Evolutionary conservation across 75 land plant genomes (phyloP).

Genomic region (Adiantum capillusveneris): DNA sequence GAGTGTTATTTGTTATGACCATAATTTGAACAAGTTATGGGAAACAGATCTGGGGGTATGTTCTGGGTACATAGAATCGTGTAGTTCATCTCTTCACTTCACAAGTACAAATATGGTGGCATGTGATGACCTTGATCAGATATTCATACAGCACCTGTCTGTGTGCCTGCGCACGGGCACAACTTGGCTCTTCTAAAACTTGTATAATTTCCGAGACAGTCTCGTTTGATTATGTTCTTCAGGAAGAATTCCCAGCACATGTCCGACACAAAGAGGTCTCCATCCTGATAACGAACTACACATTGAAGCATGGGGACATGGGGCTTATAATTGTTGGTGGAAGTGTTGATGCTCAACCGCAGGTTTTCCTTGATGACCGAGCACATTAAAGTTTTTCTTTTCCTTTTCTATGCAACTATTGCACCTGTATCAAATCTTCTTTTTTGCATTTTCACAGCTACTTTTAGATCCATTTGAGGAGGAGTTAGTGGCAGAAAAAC

Average conservation of each 20-base stretch:
- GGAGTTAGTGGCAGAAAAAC: conserved; percentile 41
- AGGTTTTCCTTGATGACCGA: conserved; percentile 69
- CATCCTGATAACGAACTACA: conserved; percentile 80
- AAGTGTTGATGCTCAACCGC: conserved; percentile 90
- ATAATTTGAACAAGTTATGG: conserved; percentile 93
- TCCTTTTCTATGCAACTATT: neutral
- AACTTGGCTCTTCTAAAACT: too few relatives aligned
- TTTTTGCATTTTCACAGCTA: conserved; percentile 26
- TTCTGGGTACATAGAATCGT: too few relatives aligned
- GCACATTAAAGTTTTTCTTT: too few relatives aligned
- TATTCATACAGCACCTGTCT: too few relatives aligned
- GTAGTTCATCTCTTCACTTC: too few relatives aligned
- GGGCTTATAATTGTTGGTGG: conserved; percentile 93
- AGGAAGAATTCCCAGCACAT: conserved; percentile 92
- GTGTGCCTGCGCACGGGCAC: too few relatives aligned
- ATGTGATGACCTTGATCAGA: too few relatives aligned
- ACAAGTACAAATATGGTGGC: too few relatives aligned
- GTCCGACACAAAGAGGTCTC: conserved; percentile 87
- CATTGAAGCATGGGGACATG: conserved; percentile 84
- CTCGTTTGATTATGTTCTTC: conserved; percentile 1
- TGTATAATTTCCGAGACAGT: too few relatives aligned
- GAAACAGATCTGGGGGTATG: conserved; percentile 75
- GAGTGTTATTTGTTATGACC: conserved; percentile 93
- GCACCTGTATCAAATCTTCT: too few relatives aligned
- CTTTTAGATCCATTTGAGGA: conserved; percentile 91